phyloP scores from a whole-genome alignment of 169 alveolate species.

The Besnoitia besnoiti region DNA sequence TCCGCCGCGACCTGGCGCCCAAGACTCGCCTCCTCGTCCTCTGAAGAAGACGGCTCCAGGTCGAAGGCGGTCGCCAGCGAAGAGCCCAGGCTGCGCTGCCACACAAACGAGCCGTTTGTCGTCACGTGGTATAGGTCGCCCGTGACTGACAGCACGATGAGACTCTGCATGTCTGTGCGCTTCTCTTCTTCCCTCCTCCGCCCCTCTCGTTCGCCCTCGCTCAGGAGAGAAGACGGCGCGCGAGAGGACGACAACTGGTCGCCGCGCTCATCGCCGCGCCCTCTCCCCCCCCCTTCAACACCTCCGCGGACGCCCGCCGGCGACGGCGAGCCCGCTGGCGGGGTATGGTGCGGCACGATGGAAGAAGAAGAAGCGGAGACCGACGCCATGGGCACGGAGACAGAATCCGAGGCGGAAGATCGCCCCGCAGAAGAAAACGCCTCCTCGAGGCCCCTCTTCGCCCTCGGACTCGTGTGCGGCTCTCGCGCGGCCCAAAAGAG shows the following conservation, averaged over 20 bases:
- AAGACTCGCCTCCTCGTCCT: not conserved
- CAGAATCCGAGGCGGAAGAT: not conserved
- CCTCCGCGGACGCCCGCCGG: too few relatives aligned
- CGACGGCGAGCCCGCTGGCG: not conserved
- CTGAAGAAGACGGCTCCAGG: not conserved
- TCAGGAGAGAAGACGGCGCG: not conserved
- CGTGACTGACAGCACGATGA: conserved; percentile 54
- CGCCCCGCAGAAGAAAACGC: not conserved
- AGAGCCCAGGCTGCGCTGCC: conserved; percentile 57
- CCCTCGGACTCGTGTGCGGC: not conserved
- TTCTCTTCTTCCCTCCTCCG: not conserved
- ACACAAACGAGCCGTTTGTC: conserved; percentile 53
- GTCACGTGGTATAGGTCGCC: conserved; percentile 61
- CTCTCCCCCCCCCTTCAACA: not conserved
- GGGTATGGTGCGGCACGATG: not conserved
- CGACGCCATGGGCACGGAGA: not conserved
- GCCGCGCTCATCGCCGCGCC: not conserved
- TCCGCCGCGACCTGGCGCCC: not conserved
- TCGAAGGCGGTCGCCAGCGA: conserved; percentile 61
- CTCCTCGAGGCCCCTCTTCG: not conserved
- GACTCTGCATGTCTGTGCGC: conserved; percentile 12
- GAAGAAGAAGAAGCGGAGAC: not conserved
- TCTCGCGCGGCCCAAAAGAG: not conserved
- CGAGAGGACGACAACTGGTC: conserved; percentile 1
- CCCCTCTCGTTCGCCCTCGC: not conserved